Percentiles rank a stretch among this genome's conserved stretches.
Conservation (phyloP, 371 early-diverging fungal genomes). For the Thermomucor indicae-seudaticae region DNA sequence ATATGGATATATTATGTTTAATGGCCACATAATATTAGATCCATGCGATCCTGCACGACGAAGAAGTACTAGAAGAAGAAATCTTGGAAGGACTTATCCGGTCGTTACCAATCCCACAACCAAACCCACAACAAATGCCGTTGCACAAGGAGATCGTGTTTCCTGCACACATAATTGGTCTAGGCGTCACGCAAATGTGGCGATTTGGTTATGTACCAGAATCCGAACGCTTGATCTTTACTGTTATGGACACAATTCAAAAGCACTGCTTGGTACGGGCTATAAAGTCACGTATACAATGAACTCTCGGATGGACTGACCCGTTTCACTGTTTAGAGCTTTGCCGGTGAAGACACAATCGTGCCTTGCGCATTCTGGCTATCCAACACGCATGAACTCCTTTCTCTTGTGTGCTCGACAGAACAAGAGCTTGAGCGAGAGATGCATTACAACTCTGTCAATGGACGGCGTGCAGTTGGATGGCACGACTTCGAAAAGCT, state of each 20-base stretch:
- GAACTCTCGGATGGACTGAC: slow-evolving; percentile 10
- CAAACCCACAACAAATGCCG: slow-evolving; percentile 78
- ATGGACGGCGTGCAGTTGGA: slow-evolving; percentile 43
- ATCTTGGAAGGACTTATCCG: slow-evolving; percentile 84
- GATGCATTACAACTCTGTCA: slow-evolving; percentile 35
- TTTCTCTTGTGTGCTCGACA: slow-evolving; percentile 57
- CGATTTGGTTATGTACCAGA: slow-evolving; percentile 76
- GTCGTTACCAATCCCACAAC: slow-evolving; percentile 83
- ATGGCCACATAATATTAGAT: slow-evolving; percentile 21
- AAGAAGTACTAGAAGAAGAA: slow-evolving; percentile 79
- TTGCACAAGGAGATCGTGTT: slow-evolving; percentile 85
- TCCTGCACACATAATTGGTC: slow-evolving; percentile 91
- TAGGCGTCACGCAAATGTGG: slow-evolving; percentile 85
- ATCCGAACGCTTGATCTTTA: slow-evolving; percentile 77
- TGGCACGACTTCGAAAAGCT: slow-evolving; percentile 62
- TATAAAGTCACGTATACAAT: background rate
- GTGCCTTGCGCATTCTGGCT: slow-evolving; percentile 86
- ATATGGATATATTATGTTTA: slow-evolving; percentile 12
- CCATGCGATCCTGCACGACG: slow-evolving; percentile 53
- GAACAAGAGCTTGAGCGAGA: slow-evolving; percentile 46
- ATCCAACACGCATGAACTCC: slow-evolving; percentile 89
- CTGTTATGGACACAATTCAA: slow-evolving; percentile 85
- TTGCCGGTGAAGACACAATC: slow-evolving; percentile 56
- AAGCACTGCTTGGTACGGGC: slow-evolving; percentile 60
- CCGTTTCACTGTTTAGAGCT: slow-evolving; percentile 7